Evolutionary conservation across 768 basidiomycete genomes (phyloP).

Genomic region (Phlebiopsis gigantea): DNA sequence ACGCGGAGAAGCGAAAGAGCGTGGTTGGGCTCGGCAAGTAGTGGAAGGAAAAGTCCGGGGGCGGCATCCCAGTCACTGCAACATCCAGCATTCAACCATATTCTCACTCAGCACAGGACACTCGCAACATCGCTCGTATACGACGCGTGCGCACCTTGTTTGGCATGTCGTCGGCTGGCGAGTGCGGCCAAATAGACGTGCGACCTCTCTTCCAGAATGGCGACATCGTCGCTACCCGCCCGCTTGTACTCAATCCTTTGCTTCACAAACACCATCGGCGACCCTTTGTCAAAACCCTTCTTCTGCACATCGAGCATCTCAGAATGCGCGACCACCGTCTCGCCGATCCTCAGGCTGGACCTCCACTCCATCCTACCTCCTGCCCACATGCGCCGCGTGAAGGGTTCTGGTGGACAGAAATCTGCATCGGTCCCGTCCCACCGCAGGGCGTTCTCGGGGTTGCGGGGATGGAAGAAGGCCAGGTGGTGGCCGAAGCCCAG

Average conservation of each 20-base stretch:
- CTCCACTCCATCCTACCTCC: constrained; percentile 67
- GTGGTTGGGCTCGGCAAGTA: constrained; percentile 67
- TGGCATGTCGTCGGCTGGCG: constrained; percentile 26
- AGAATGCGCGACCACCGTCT: constrained; percentile 42
- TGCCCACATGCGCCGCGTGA: constrained; percentile 80
- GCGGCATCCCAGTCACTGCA: constrained; percentile 48
- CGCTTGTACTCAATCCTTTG: constrained; percentile 51
- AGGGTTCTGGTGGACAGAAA: constrained; percentile 68
- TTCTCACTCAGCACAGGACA: not conserved
- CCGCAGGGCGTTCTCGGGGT: constrained; percentile 50
- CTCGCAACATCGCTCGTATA: not conserved
- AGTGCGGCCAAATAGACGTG: constrained; percentile 58
- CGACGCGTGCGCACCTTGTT: constrained; percentile 36
- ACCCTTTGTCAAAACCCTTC: constrained; percentile 56
- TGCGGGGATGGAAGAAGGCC: constrained; percentile 67
- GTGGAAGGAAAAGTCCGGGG: constrained; percentile 54
- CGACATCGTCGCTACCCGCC: constrained; percentile 38
- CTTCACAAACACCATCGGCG: constrained; percentile 73
- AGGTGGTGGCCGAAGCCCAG: constrained; percentile 66
- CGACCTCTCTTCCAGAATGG: constrained; percentile 56
- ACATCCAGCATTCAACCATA: not conserved
- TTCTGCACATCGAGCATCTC: constrained; percentile 48
- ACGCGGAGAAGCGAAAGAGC: constrained; percentile 80
- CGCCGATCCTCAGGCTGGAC: constrained; percentile 48
- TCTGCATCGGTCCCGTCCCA: constrained; percentile 70